Evolutionary conservation across 2,329 filamentous ascomycete species (phyloP).

Genomic region (Penicillium freii): DNA sequence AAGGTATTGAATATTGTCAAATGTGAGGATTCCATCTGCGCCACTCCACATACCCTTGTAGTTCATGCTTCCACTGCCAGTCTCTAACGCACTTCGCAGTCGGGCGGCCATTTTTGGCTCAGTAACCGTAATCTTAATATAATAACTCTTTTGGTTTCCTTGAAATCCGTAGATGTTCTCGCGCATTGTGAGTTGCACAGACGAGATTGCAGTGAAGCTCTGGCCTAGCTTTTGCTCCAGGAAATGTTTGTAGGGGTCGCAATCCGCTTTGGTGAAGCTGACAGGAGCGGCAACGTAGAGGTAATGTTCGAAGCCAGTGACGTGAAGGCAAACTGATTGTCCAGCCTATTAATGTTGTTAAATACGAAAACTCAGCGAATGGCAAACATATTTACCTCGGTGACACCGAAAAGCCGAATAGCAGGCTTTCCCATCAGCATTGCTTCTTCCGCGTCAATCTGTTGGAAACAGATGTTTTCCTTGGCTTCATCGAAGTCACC

Average conservation of each 20-base stretch:
- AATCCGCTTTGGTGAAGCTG: slow-evolving; percentile 75
- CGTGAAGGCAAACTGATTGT: slow-evolving; percentile 90
- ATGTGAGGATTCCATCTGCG: slow-evolving; percentile 75
- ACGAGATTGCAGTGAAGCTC: slow-evolving; percentile 71
- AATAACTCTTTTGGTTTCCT: slow-evolving; percentile 87
- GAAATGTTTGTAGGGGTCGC: slow-evolving; percentile 72
- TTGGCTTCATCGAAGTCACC: slow-evolving; percentile 61
- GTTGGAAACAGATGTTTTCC: slow-evolving; percentile 82
- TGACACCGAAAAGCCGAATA: slow-evolving; percentile 92
- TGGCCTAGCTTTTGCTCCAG: slow-evolving; percentile 77
- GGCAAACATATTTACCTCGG: slow-evolving; percentile 55
- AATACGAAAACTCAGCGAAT: background rate
- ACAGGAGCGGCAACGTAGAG: slow-evolving; percentile 88
- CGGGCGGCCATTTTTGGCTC: slow-evolving; percentile 81
- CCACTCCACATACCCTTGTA: slow-evolving; percentile 88
- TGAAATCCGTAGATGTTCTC: slow-evolving; percentile 95
- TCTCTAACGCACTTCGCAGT: slow-evolving; percentile 73
- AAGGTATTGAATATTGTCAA: slow-evolving; percentile 94
- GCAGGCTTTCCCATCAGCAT: slow-evolving; percentile 71
- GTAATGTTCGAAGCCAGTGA: slow-evolving; percentile 94
- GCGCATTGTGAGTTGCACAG: slow-evolving; percentile 75
- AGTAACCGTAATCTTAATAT: slow-evolving; percentile 87
- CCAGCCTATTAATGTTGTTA: slow-evolving; percentile 52
- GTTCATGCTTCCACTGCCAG: slow-evolving; percentile 64
- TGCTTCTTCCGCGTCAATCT: slow-evolving; percentile 93